Evolutionary conservation across 2,329 filamentous ascomycete species (phyloP).

Genomic region (Hymenoscyphus occultus): DNA sequence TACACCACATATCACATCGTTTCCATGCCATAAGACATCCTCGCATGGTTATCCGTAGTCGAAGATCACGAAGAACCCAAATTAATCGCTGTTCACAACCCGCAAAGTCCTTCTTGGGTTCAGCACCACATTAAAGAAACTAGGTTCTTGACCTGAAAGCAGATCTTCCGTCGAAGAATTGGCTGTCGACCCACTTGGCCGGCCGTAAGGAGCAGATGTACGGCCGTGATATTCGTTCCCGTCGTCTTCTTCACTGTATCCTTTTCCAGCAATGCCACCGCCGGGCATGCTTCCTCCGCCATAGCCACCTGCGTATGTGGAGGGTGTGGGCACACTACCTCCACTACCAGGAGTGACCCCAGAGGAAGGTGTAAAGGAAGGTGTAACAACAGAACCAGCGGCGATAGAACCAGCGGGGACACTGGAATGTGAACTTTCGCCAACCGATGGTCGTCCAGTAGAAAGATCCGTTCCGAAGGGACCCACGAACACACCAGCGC

Average conservation of each 20-base stretch:
- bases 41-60: neutral
- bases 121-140: conserved; percentile 67
- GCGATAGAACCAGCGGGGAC: neutral
- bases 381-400: neutral
- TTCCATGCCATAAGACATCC: conserved; percentile 1
- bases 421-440: conserved; percentile 13
- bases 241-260: conserved; percentile 32
- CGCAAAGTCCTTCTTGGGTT: conserved; percentile 66
- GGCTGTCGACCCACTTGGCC: conserved; percentile 38
- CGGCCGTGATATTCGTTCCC: conserved; percentile 25
- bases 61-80: neutral
- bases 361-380: conserved; percentile 2
- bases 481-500: conserved; percentile 23
- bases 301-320: conserved; percentile 14
- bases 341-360: conserved; percentile 21
- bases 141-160: conserved; percentile 62
- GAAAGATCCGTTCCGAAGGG: conserved; percentile 31
- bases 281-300: conserved; percentile 7
- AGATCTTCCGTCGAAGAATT: conserved; percentile 51
- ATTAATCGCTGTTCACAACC: conserved; percentile 55
- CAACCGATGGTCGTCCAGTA: conserved; percentile 14
- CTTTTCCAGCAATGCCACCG: conserved; percentile 18
- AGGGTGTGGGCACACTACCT: conserved; percentile 18
- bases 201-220: conserved; percentile 30
- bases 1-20: neutral